Conservation (phyloP, 2,329 filamentous ascomycete species). For the Pseudogymnoascus sp. region DNA sequence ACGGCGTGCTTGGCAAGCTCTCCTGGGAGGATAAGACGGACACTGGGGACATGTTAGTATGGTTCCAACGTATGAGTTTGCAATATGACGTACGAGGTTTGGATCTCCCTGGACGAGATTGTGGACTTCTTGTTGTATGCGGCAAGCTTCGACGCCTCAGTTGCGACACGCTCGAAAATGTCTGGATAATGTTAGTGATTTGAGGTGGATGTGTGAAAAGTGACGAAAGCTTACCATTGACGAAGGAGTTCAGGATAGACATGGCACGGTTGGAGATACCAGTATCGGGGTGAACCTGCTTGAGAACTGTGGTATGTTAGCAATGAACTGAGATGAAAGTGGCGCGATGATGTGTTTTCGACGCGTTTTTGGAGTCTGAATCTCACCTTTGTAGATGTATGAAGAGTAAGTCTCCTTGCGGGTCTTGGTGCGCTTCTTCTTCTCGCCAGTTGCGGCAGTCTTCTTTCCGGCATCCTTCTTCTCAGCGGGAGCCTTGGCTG, state of each 20-base stretch:
- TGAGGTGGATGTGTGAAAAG: neutral
- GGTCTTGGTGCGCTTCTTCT: slow-evolving; percentile 99
- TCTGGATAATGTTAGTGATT: slow-evolving; percentile 46
- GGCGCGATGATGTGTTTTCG: neutral
- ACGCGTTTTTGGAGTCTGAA: slow-evolving; percentile 9
- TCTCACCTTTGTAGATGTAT: slow-evolving; percentile 99
- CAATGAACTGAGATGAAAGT: slow-evolving; percentile 24
- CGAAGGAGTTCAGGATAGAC: slow-evolving; percentile 99
- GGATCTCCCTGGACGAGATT: slow-evolving; percentile 98
- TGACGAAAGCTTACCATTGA: slow-evolving; percentile 67
- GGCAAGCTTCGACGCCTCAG: slow-evolving; percentile 96
- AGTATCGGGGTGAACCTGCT: slow-evolving; percentile 99
- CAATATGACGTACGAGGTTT: slow-evolving; percentile 66
- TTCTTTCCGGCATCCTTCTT: slow-evolving; percentile 99
- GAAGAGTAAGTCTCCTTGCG: slow-evolving; percentile 99
- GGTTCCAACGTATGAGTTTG: slow-evolving; percentile 37
- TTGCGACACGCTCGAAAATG: slow-evolving; percentile 98
- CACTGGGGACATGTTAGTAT: slow-evolving; percentile 37
- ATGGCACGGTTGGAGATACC: slow-evolving; percentile 99
- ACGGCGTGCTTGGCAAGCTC: slow-evolving; percentile 99
- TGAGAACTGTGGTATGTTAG: slow-evolving; percentile 64
- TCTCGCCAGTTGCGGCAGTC: slow-evolving; percentile 90
- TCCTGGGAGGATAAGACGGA: slow-evolving; percentile 94
- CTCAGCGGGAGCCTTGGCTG: slow-evolving; percentile 79
- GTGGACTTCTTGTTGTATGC: slow-evolving; percentile 99